phyloP scores from a whole-genome alignment of 1,284 basidiomycete species.

The Trichosporon faecale region DNA sequence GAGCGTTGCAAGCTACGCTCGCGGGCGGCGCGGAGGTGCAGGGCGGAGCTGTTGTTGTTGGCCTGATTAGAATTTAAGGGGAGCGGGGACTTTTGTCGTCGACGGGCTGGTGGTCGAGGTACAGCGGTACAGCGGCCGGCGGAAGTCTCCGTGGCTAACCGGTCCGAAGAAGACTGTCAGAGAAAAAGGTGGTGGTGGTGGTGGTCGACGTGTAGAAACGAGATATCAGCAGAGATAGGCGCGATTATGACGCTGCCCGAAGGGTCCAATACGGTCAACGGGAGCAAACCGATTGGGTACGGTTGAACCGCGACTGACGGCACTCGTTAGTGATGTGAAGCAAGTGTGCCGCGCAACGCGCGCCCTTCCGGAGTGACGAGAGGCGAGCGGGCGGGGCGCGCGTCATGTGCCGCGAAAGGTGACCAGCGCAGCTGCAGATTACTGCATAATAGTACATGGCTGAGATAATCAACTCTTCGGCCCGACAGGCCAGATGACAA shows the following conservation, averaged over 20 bases:
- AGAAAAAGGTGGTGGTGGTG: neutral
- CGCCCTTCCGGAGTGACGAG: neutral
- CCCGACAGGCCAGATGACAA: neutral
- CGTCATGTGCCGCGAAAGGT: neutral
- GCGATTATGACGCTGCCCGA: neutral
- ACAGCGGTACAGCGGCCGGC: neutral
- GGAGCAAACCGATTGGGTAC: neutral
- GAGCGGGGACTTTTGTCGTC: neutral
- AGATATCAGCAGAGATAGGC: slow-evolving; percentile 1
- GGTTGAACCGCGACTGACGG: neutral
- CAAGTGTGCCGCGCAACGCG: neutral
- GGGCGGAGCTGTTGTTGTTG: neutral
- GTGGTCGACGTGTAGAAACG: slow-evolving; percentile 3
- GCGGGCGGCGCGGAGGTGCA: neutral
- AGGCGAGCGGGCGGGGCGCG: neutral
- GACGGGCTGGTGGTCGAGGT: neutral
- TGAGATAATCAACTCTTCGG: neutral
- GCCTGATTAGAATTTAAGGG: neutral
- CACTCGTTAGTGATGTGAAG: neutral
- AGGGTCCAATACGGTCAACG: neutral
- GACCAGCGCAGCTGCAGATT: neutral
- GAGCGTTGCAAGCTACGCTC: neutral
- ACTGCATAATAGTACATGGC: slow-evolving; percentile 7
- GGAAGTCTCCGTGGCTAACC: neutral
- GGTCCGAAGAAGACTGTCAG: neutral